Conservation (phyloP, 306 rosid genomes). For the Phaseolus lunatus region DNA sequence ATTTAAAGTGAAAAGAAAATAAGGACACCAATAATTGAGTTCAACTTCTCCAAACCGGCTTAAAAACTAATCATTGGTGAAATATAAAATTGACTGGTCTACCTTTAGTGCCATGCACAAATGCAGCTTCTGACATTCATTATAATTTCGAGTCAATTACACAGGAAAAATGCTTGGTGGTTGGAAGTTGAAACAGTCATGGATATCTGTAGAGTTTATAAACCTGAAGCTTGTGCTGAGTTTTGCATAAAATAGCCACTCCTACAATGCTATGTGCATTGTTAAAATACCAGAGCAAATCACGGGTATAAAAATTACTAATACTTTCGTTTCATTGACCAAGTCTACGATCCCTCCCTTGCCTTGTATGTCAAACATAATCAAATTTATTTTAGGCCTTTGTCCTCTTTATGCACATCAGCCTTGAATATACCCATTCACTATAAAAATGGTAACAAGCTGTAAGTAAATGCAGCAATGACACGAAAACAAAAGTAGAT, state of each 20-base stretch:
- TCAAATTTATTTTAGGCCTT: neutral
- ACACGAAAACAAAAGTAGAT: slow-evolving; percentile 27
- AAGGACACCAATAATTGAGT: slow-evolving; percentile 48
- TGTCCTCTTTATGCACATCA: neutral
- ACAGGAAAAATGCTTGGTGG: slow-evolving; percentile 33
- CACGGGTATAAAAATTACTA: slow-evolving; percentile 21
- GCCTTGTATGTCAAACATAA: slow-evolving; percentile 41
- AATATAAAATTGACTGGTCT: slow-evolving; percentile 45
- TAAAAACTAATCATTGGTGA: slow-evolving; percentile 45
- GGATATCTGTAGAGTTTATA: slow-evolving; percentile 18
- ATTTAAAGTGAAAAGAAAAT: slow-evolving; percentile 21
- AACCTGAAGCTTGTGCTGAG: slow-evolving; percentile 29
- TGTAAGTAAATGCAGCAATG: slow-evolving; percentile 37
- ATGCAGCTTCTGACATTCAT: slow-evolving; percentile 40
- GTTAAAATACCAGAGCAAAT: slow-evolving; percentile 40
- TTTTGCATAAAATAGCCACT: slow-evolving; percentile 32
- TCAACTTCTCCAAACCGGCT: slow-evolving; percentile 37
- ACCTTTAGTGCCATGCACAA: slow-evolving; percentile 42
- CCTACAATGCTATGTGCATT: slow-evolving; percentile 27
- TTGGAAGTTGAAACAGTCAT: slow-evolving; percentile 40
- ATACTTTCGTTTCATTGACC: slow-evolving; percentile 7
- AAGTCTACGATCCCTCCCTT: slow-evolving; percentile 6
- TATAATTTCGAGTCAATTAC: slow-evolving; percentile 37
- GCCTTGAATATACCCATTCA: slow-evolving; percentile 1
- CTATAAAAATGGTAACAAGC: slow-evolving; percentile 8